Evolutionary conservation across 768 basidiomycete species (phyloP).

Genomic region (Leccinum truebloodii): DNA sequence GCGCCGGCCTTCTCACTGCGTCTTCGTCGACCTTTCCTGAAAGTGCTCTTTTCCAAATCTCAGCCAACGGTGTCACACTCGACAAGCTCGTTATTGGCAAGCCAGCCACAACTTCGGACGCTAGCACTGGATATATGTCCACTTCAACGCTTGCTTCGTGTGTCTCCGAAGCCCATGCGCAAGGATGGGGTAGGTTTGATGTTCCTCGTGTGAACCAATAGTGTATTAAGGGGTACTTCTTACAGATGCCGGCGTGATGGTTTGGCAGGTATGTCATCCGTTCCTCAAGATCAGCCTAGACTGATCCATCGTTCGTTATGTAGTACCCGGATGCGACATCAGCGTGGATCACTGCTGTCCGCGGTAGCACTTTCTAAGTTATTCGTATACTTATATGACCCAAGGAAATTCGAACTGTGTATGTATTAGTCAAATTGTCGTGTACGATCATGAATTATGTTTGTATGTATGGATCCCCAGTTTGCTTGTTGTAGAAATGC

Average conservation of each 20-base stretch:
- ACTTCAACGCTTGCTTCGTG: conserved; percentile 58
- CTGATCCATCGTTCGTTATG: too few species aligned
- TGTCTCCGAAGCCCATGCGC: conserved; percentile 48
- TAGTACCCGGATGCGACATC: conserved; percentile 28
- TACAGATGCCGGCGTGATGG: conserved; percentile 42
- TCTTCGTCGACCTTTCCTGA: conserved; percentile 43
- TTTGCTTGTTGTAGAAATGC: too few species aligned
- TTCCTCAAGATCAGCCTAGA: not conserved
- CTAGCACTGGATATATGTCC: conserved; percentile 57
- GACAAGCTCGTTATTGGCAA: conserved; percentile 79
- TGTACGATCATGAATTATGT: not conserved
- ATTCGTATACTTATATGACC: not conserved
- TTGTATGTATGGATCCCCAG: not conserved
- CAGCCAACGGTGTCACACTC: conserved; percentile 54
- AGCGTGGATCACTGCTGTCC: conserved; percentile 35
- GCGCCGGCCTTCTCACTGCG: conserved; percentile 35
- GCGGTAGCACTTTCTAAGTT: conserved; percentile 6
- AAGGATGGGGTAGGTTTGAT: conserved; percentile 16
- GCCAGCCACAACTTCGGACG: conserved; percentile 51
- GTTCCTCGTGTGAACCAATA: not conserved
- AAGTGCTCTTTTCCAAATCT: conserved; percentile 48
- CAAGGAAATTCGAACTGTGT: not conserved
- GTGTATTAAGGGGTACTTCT: not conserved
- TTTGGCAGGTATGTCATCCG: conserved; percentile 35
- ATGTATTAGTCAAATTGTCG: not conserved